Evolutionary conservation across 1,284 basidiomycete genomes (phyloP).

Genomic region (Gomphus bonarii): DNA sequence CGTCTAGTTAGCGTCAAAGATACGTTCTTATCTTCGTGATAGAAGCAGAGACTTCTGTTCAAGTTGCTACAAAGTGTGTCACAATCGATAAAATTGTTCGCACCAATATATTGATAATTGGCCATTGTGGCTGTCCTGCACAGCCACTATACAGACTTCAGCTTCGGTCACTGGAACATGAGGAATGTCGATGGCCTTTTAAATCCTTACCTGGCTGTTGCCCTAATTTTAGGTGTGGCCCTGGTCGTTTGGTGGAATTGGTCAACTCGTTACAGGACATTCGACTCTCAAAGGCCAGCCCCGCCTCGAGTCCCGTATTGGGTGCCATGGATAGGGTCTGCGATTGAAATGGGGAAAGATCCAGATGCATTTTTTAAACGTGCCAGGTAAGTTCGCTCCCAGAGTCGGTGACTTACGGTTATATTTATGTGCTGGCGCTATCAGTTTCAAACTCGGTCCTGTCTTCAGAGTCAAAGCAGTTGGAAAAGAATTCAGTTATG

Average conservation of each 20-base stretch:
- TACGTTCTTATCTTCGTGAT: no score
- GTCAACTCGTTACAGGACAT: neutral
- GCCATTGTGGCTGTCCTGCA: no score
- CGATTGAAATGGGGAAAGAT: slow-evolving; percentile 15
- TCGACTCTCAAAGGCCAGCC: neutral
- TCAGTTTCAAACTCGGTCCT: slow-evolving; percentile 14
- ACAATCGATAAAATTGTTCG: no score
- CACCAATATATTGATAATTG: no score
- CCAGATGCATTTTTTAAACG: neutral
- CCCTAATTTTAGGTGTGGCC: neutral
- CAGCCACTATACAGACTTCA: no score
- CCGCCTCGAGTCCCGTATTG: slow-evolving; percentile 3
- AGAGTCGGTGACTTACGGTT: neutral
- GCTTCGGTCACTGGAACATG: no score
- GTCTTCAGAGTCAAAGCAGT: slow-evolving; percentile 16
- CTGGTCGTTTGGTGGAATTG: neutral
- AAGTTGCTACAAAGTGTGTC: no score
- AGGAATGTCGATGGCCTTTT: no score
- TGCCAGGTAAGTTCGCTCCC: neutral
- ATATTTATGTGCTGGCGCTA: neutral
- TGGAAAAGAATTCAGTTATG: slow-evolving; percentile 15
- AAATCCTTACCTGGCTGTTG: neutral
- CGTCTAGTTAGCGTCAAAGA: no score
- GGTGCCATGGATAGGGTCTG: slow-evolving; percentile 19
- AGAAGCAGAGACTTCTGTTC: no score